Evolutionary conservation across 2,329 filamentous ascomycete genomes (phyloP).

Genomic region (Diaporthe citriasiana): DNA sequence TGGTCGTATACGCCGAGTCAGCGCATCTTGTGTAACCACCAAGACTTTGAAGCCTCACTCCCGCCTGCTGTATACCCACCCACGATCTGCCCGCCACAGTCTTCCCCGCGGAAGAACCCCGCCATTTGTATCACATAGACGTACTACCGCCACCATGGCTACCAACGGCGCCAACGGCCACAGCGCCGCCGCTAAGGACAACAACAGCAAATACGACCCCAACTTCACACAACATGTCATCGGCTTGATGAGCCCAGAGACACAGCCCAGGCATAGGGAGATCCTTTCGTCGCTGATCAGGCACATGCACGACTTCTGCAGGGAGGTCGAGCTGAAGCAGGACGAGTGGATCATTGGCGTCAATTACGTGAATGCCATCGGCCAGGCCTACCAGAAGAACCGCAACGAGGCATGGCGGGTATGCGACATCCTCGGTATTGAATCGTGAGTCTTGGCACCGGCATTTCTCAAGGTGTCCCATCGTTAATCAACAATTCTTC

Average conservation of each 20-base stretch:
- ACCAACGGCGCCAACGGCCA: conserved; percentile 25
- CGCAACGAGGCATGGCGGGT: conserved; percentile 75
- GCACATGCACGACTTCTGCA: conserved; percentile 75
- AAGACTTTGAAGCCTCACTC: not conserved
- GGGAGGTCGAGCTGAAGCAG: conserved; percentile 73
- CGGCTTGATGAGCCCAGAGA: conserved; percentile 71
- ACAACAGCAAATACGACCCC: conserved; percentile 42
- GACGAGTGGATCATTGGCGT: conserved; percentile 76
- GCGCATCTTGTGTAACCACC: not conserved
- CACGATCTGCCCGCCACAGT: not conserved
- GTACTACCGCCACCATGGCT: conserved; percentile 10
- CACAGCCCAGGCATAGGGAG: conserved; percentile 67
- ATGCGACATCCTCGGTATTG: conserved; percentile 74
- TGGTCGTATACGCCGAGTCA: not conserved
- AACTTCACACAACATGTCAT: conserved; percentile 72
- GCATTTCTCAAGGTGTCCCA: too few relatives aligned
- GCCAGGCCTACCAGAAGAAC: conserved; percentile 69
- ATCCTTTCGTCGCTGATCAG: conserved; percentile 68
- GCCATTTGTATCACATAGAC: conserved; percentile 6
- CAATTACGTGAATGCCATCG: conserved; percentile 69
- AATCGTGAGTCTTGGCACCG: conserved; percentile 54
- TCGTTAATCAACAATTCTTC: not conserved
- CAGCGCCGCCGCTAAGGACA: conserved; percentile 17
- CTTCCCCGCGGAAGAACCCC: conserved; percentile 17
- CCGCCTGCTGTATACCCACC: conserved; percentile 10